Evolutionary conservation across 768 basidiomycete genomes (phyloP).

Genomic region (Leccinellum albellum): DNA sequence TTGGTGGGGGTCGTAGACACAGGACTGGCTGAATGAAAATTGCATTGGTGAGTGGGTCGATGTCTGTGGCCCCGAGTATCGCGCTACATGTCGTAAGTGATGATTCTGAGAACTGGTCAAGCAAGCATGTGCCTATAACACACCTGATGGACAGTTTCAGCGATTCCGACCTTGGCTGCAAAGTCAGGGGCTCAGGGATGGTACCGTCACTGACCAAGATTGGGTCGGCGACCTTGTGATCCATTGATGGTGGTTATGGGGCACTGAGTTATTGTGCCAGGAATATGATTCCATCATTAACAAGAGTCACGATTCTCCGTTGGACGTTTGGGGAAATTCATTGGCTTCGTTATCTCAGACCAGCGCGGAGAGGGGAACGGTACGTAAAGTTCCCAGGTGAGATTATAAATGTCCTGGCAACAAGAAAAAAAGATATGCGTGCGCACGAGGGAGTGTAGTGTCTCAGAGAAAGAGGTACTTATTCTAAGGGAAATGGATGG

Average conservation of each 20-base stretch:
- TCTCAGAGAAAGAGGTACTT: background rate
- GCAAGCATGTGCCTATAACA: background rate
- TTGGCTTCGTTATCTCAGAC: background rate
- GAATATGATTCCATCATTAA: background rate
- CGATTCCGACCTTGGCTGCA: too few species aligned
- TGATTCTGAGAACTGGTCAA: constrained; percentile 1
- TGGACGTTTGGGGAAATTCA: background rate
- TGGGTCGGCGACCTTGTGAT: background rate
- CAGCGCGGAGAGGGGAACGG: background rate
- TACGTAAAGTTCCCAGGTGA: background rate
- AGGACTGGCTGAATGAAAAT: background rate
- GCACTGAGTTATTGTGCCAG: background rate
- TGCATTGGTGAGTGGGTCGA: background rate
- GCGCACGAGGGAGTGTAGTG: background rate
- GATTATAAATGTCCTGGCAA: background rate
- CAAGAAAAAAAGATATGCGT: background rate
- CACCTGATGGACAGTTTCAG: background rate
- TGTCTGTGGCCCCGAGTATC: background rate
- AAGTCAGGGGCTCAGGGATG: background rate
- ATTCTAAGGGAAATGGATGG: background rate
- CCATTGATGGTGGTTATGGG: background rate
- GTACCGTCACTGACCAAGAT: background rate
- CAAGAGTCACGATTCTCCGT: background rate
- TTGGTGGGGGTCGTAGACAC: background rate
- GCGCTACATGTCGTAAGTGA: constrained; percentile 5